Evolutionary conservation across 2,329 filamentous ascomycete species (phyloP).

Genomic region (Trichoderma gracile): DNA sequence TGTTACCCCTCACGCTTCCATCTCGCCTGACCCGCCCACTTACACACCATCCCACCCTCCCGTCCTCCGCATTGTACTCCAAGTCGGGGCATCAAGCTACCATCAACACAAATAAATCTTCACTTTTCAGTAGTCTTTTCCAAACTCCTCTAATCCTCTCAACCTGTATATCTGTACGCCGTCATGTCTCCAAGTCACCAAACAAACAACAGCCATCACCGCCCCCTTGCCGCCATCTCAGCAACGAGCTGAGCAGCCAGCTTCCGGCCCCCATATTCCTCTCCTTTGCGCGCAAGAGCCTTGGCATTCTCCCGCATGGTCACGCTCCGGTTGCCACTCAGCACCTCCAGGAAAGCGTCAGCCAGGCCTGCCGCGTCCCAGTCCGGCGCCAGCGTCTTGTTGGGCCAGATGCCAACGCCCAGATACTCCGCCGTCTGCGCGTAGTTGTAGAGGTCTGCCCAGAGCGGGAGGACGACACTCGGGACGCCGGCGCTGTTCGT

Average conservation of each 20-base stretch:
- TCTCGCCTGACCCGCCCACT: not conserved
- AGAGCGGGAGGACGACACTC: slow-evolving; percentile 49
- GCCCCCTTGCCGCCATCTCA: slow-evolving; percentile 13
- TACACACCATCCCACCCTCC: too few species aligned
- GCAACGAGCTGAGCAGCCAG: slow-evolving; percentile 19
- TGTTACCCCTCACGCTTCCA: not conserved
- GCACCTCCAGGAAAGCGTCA: slow-evolving; percentile 32
- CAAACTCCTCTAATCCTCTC: not conserved
- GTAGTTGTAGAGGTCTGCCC: slow-evolving; percentile 50
- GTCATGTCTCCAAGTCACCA: not conserved
- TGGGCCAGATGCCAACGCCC: slow-evolving; percentile 45
- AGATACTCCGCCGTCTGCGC: slow-evolving; percentile 46
- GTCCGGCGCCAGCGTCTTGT: slow-evolving; percentile 37
- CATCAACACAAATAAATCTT: too few species aligned
- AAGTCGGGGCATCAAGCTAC: not conserved
- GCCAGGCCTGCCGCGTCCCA: slow-evolving; percentile 34
- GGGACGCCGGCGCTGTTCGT: slow-evolving; percentile 43
- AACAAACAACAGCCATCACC: not conserved
- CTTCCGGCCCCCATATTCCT: slow-evolving; percentile 23
- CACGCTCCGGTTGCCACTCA: slow-evolving; percentile 26
- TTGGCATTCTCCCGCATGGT: slow-evolving; percentile 30
- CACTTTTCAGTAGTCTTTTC: not conserved
- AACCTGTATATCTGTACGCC: too few species aligned
- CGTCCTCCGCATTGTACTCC: not conserved
- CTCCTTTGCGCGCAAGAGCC: slow-evolving; percentile 25